These are phyloP conservation scores for Oropetium thomaeum DNA, from an alignment of 176 grass and related monocot genomes.

Conservation along the genomic window DNA sequence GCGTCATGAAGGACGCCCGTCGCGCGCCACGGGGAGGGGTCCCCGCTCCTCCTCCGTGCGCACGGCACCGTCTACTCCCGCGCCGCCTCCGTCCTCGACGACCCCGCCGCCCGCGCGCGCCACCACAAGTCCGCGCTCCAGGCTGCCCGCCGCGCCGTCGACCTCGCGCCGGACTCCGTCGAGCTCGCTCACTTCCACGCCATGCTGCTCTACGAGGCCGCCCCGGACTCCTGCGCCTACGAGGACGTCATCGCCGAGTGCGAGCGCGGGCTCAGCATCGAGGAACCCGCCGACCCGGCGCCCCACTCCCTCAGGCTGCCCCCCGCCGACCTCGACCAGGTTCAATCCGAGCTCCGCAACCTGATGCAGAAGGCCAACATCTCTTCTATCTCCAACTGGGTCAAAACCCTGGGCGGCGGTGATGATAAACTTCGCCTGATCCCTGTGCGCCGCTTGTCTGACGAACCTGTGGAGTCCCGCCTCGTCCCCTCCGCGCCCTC, in stretches of 20 bases:
- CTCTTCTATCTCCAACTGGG: conserved; percentile 80
- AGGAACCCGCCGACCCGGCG: conserved; percentile 48
- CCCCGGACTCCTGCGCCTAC: conserved; percentile 47
- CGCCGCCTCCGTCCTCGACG: conserved; percentile 55
- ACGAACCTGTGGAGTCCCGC: conserved; percentile 65
- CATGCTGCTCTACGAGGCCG: conserved; percentile 53
- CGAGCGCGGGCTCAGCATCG: conserved; percentile 61
- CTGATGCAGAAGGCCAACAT: conserved; percentile 82
- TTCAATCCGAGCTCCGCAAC: conserved; percentile 59
- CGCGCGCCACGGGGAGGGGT: conserved; percentile 39
- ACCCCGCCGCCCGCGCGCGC: conserved; percentile 52
- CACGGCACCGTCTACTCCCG: conserved; percentile 65
- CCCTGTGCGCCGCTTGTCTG: conserved; percentile 53
- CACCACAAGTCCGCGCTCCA: conserved; percentile 56
- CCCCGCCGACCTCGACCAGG: conserved; percentile 44
- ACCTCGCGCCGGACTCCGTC: conserved; percentile 70
- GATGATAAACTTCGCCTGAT: conserved; percentile 73
- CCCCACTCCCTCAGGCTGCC: conserved; percentile 61
- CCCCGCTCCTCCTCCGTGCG: conserved; percentile 65
- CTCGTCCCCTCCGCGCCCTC: conserved; percentile 44
- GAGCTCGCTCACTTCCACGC: conserved; percentile 87
- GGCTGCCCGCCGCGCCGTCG: conserved; percentile 47
- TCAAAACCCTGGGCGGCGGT: conserved; percentile 60
- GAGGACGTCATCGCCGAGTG: conserved; percentile 73
- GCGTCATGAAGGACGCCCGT: conserved; percentile 64